Evolutionary conservation across 2,329 filamentous ascomycete genomes (phyloP), one percentile per base, ranked within the genome.

Genomic region (Alternaria metachromatica): DNA sequence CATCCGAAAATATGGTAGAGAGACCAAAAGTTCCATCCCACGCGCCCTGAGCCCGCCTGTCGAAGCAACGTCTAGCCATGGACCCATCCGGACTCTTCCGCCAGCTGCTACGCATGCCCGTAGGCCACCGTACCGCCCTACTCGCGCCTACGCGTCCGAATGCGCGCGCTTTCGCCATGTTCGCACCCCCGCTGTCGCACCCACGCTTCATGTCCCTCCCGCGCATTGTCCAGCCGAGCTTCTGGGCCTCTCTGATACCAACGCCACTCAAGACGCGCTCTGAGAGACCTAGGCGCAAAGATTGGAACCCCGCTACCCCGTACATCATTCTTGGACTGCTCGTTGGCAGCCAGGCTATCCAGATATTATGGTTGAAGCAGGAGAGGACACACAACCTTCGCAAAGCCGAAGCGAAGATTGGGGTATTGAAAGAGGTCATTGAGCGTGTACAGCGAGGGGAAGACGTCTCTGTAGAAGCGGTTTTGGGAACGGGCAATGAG

Each of bases 291-390:
- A 60, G 62, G 43, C 20, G 75, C 4, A 75, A 79, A 68, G 78
- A 77, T n/a, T 82, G 81, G 79, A 84, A 84, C 20, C 86, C 94
- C 23, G 86, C 86, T 2, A 86, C 93, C 15, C 70, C 87, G 63
- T 94, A 91, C 81, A 88, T 95, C 62, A 75, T 87, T 62, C 78
- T 89, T 3, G 84, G 92, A 6, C 84, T 94, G 44, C 86, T 98
- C 67, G 95, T 98, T 68, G 96, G 96, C 5, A 97, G 93, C 65
- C 97, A 97, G 85, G 92, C 95, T 13, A 97, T 99, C 72, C 92
- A 97, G 74, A 92, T 96, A 86, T 90, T 99, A 75, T 86, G 89
- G 37, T 79, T 98, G 72, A 91, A 90, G 72, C 92, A 92, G 71
- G 90, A 94, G 55, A 91, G 90, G 75, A 85, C 86, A 30, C 88